phyloP scores from a whole-genome alignment of 2,329 filamentous ascomycete genomes.

The Diaporthe sp. region DNA sequence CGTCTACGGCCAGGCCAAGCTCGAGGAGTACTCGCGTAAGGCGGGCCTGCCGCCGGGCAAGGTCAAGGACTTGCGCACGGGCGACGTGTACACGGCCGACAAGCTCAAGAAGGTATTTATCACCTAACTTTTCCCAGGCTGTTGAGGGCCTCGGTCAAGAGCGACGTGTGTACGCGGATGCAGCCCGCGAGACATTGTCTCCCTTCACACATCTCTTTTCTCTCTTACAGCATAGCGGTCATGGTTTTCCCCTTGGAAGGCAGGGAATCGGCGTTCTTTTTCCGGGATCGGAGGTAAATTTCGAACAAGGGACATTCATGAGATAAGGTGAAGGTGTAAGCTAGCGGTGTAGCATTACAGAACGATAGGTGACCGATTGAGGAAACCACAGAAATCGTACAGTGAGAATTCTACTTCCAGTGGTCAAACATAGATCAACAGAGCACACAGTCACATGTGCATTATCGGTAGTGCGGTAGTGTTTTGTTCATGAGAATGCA shows the following conservation, averaged over 20 bases:
- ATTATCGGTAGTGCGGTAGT: neutral
- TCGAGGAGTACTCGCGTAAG: conserved; percentile 85
- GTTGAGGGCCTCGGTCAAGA: neutral
- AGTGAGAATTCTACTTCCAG: neutral
- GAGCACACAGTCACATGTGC: neutral
- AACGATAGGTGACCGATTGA: neutral
- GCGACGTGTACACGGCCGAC: conserved; percentile 72
- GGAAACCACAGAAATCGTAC: neutral
- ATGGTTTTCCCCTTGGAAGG: neutral
- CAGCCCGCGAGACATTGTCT: neutral
- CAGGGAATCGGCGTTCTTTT: conserved; percentile 7
- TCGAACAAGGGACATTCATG: neutral
- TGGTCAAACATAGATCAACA: neutral
- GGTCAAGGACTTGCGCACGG: conserved; percentile 84
- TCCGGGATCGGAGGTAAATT: neutral
- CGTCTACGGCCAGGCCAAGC: conserved; percentile 82
- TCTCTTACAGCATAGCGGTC: conserved; percentile 36
- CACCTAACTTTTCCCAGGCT: conserved; percentile 63
- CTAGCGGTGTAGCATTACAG: neutral
- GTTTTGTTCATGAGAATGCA: conserved; percentile 26
- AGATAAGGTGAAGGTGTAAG: neutral
- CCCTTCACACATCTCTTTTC: neutral
- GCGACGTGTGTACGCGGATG: neutral
- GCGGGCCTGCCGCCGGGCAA: conserved; percentile 75
- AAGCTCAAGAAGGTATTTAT: conserved; percentile 92